phyloP scores from a whole-genome alignment of 805 yeast genomes.

The Wickerhamomyces hampshirensis region DNA sequence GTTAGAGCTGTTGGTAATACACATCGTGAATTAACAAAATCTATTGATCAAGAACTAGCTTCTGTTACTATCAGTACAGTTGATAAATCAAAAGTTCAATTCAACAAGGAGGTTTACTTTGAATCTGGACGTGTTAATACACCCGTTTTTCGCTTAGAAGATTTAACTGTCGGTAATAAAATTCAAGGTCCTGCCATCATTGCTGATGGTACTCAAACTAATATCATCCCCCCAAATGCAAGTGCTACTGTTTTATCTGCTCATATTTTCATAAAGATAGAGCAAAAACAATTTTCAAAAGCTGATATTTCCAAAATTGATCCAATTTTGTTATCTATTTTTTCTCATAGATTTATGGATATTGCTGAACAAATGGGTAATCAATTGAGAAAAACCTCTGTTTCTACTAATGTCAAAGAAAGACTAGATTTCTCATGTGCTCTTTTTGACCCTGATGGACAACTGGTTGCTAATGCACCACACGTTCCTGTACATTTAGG shows the following conservation, averaged over 20 bases:
- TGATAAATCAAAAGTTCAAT: constrained; percentile 26
- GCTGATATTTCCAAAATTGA: constrained; percentile 40
- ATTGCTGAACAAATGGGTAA: constrained; percentile 90
- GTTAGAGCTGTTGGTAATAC: constrained; percentile 71
- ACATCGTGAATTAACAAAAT: constrained; percentile 32
- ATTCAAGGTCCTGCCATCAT: constrained; percentile 71
- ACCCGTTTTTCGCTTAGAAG: constrained; percentile 51
- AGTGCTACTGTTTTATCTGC: constrained; percentile 50
- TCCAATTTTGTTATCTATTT: constrained; percentile 70
- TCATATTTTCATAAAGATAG: constrained; percentile 51
- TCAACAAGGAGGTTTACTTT: constrained; percentile 51
- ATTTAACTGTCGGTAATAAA: constrained; percentile 46
- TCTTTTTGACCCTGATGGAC: constrained; percentile 70
- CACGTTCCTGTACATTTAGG: constrained; percentile 86
- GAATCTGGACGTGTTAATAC: constrained; percentile 45
- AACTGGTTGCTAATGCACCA: constrained; percentile 82
- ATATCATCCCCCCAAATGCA: constrained; percentile 61
- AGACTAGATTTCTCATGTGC: constrained; percentile 85
- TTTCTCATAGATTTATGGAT: constrained; percentile 83
- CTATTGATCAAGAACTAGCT: constrained; percentile 50
- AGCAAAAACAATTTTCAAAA: constrained; percentile 7
- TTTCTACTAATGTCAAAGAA: constrained; percentile 80
- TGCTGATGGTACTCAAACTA: constrained; percentile 79
- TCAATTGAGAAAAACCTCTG: constrained; percentile 73
- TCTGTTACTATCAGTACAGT: constrained; percentile 26